Evolutionary conservation across 2,329 filamentous ascomycete genomes (phyloP), one percentile per base, ranked within the genome.

Genomic region (Apiospora koreana): DNA sequence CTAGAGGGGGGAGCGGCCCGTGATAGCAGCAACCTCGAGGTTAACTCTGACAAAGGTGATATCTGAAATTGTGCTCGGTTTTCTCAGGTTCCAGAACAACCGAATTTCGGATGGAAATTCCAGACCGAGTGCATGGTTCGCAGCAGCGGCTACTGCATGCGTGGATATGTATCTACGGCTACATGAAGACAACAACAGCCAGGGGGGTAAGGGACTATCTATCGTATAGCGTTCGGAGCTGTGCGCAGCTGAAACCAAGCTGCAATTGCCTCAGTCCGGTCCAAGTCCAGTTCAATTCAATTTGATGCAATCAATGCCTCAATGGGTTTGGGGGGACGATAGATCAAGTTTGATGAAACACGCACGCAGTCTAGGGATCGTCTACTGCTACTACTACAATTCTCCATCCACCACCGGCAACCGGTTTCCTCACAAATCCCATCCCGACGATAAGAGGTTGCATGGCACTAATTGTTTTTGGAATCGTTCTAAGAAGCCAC

Each of bases 401-500:
- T 16, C 12, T 16, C 41, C 41, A 43, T 35, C 28, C 50, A 58
- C 31, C 28, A 28, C 48, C 23, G 25, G 7, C 48, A 14, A 54
- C 48, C 48, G 50, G 28, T 35, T 58, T 58, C 28, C 46, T 18
- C 31, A 31, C 28, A 62, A 62, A 38, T 62, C 28, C 54, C 54
- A 62, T 62, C 54, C 54, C 54, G 25, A 46, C 28, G 65, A 67
- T 67, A 67, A 67, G 65, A 67, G 42, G 65, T 46, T 35, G 65
- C 65, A 66, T 45, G 64, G 64, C 64, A 45, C 41, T 66, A 66
- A 41, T 9, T 21, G 41, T 41, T 12, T 28, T 45, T 31, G 28
- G 64, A 21, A 58, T 31, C 25, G 25, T 54, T 54, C 48, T 54
- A 31, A 31, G 12, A 45, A 35, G 50, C 54, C 10, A 5, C 54